Conservation (phyloP, 805 yeast species). For the Metschnikowia koreensis region DNA sequence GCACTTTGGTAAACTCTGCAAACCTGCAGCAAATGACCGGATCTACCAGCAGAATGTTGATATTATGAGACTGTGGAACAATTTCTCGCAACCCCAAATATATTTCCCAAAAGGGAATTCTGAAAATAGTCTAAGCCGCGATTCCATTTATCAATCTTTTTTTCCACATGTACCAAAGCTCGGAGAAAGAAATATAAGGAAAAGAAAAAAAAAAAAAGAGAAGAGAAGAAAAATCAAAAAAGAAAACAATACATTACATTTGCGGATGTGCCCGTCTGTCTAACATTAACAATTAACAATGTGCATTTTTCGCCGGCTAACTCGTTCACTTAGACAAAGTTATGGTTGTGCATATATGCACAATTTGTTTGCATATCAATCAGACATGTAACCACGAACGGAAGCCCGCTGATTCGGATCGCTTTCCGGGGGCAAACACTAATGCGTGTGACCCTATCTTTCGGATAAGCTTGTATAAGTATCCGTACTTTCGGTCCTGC, state of each 20-base stretch:
- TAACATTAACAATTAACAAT: not conserved
- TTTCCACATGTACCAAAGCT: not conserved
- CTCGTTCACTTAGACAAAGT: not conserved
- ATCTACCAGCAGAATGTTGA: conserved; percentile 3
- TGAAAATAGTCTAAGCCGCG: not conserved
- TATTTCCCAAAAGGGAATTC: not conserved
- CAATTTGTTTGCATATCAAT: not conserved
- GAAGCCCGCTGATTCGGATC: not conserved
- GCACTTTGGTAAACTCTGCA: not conserved
- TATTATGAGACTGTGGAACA: not conserved
- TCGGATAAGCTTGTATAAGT: conserved; percentile 2
- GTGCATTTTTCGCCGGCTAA: not conserved
- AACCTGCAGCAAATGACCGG: not conserved
- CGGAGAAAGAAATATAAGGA: too few relatives aligned
- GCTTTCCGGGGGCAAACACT: conserved; percentile 6
- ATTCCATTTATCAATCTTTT: too few relatives aligned
- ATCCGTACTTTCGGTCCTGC: not conserved
- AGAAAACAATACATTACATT: not conserved
- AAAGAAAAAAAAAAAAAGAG: too few relatives aligned
- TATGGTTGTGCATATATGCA: not conserved
- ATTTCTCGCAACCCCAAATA: not conserved
- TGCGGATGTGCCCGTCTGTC: not conserved
- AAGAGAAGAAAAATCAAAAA: too few relatives aligned
- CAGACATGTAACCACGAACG: conserved; percentile 8
- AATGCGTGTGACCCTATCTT: not conserved